Percentiles rank a stretch among this genome's conserved stretches.
Evolutionary conservation across 768 basidiomycete genomes (phyloP).

Genomic region (Peribolospora baueri): DNA sequence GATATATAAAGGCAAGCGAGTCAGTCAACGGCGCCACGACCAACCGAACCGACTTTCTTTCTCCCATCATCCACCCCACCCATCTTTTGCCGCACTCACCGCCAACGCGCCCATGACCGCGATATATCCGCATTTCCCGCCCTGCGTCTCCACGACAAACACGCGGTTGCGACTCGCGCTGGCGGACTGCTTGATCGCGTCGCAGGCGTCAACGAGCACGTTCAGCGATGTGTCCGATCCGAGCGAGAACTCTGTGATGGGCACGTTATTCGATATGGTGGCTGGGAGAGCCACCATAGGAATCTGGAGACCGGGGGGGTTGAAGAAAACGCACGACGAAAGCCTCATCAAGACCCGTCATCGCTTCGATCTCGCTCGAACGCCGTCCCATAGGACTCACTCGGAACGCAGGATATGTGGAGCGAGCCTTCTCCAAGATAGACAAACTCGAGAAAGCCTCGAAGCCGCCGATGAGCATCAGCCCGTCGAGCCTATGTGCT

Average conservation of each 20-base stretch:
- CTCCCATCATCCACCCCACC: neutral
- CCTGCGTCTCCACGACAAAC: slow-evolving; percentile 95
- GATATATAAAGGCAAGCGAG: too few species aligned
- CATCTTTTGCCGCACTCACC: slow-evolving; percentile 27
- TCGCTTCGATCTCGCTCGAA: too few species aligned
- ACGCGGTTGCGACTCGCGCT: slow-evolving; percentile 86
- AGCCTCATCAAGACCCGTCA: too few species aligned
- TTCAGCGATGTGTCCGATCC: slow-evolving; percentile 93
- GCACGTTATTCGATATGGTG: slow-evolving; percentile 82
- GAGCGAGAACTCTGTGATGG: slow-evolving; percentile 82
- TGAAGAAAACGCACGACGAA: too few species aligned
- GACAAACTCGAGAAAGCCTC: slow-evolving; percentile 67
- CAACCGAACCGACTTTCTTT: neutral
- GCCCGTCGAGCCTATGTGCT: slow-evolving; percentile 45
- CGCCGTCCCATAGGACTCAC: too few species aligned
- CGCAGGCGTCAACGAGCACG: slow-evolving; percentile 86
- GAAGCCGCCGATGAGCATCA: slow-evolving; percentile 86
- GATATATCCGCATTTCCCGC: slow-evolving; percentile 86
- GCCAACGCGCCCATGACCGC: slow-evolving; percentile 88
- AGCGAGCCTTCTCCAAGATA: slow-evolving; percentile 53
- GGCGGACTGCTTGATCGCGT: slow-evolving; percentile 95
- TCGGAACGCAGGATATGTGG: slow-evolving; percentile 54
- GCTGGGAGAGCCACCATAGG: slow-evolving; percentile 92
- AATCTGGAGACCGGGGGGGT: slow-evolving; percentile 26
- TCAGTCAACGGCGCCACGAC: neutral